Evolutionary conservation across 345 rosid species (phyloP).

Genomic region (Populus pruinosa): DNA sequence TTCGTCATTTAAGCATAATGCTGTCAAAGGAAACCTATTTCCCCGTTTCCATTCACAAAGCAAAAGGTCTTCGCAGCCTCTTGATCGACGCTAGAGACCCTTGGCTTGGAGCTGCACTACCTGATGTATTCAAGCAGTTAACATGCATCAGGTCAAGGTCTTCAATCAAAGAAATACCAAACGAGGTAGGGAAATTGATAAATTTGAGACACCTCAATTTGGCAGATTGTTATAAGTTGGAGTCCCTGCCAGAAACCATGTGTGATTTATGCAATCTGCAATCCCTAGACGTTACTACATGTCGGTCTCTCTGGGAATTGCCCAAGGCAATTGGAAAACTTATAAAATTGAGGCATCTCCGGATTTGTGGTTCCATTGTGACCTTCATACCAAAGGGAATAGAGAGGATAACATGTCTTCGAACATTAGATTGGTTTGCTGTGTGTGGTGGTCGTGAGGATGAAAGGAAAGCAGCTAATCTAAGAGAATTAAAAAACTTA

Average conservation of each 20-base stretch:
- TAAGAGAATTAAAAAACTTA: background rate
- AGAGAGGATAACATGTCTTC: conserved; percentile 2
- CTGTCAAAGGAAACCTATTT: rapidly evolving
- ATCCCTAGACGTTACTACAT: background rate
- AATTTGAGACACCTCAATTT: conserved; percentile 14
- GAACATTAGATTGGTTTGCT: background rate
- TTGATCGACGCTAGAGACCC: no score
- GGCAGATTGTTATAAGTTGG: rapidly evolving
- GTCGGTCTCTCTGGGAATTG: background rate
- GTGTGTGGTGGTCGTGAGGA: background rate
- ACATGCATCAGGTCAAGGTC: background rate
- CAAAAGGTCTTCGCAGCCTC: no score
- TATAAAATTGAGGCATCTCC: background rate
- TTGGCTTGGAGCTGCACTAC: background rate
- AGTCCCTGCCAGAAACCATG: conserved; percentile 10
- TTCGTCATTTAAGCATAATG: no score
- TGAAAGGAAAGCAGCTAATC: background rate
- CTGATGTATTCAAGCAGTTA: background rate
- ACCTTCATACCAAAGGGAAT: conserved; percentile 15
- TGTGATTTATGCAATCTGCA: conserved; percentile 14
- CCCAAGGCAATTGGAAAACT: conserved; percentile 9
- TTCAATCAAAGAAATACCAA: background rate
- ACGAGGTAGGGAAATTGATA: background rate
- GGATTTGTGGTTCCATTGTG: rapidly evolving
- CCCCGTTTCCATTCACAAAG: no score